A percentile compares a stretch with the other conserved stretches of the same genome.
Evolutionary conservation across 768 basidiomycete genomes (phyloP).

Genomic region (Suillus placidus): DNA sequence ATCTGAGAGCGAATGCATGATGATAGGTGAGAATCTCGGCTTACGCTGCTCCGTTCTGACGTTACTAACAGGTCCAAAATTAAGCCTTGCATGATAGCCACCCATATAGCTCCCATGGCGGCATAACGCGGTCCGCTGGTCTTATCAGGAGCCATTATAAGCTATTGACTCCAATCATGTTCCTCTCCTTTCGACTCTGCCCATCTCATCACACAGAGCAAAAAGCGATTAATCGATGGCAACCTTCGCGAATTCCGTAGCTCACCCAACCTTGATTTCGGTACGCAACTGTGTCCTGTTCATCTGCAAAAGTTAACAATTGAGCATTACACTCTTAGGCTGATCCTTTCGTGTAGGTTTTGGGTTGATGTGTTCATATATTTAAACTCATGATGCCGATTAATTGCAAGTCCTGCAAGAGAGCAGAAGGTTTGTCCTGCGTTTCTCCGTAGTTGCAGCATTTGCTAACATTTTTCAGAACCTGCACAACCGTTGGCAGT

Average conservation of each 20-base stretch:
- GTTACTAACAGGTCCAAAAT: neutral
- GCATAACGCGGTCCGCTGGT: conserved; percentile 7
- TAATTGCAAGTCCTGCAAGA: conserved; percentile 41
- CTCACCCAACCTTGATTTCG: conserved; percentile 60
- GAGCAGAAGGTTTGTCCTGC: conserved; percentile 56
- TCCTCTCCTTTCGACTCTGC: conserved; percentile 1
- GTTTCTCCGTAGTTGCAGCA: neutral
- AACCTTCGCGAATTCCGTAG: conserved; percentile 60
- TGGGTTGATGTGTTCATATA: neutral
- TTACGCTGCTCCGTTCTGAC: neutral
- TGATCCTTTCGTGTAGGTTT: conserved; percentile 67
- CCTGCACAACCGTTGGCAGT: conserved; percentile 78
- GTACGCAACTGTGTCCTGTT: conserved; percentile 34
- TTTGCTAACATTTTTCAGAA: conserved; percentile 40
- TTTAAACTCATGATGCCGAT: conserved; percentile 5
- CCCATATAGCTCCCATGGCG: neutral
- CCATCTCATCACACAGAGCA: neutral
- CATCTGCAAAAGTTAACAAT: neutral
- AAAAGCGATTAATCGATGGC: conserved; percentile 44
- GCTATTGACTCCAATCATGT: neutral
- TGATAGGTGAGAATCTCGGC: neutral
- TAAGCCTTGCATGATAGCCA: neutral
- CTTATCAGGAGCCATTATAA: conserved; percentile 12
- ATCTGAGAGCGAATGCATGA: neutral
- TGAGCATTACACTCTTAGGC: conserved; percentile 41